phyloP scores from a whole-genome alignment of 75 land plant species.

The Sequoiadendron giganteum region DNA sequence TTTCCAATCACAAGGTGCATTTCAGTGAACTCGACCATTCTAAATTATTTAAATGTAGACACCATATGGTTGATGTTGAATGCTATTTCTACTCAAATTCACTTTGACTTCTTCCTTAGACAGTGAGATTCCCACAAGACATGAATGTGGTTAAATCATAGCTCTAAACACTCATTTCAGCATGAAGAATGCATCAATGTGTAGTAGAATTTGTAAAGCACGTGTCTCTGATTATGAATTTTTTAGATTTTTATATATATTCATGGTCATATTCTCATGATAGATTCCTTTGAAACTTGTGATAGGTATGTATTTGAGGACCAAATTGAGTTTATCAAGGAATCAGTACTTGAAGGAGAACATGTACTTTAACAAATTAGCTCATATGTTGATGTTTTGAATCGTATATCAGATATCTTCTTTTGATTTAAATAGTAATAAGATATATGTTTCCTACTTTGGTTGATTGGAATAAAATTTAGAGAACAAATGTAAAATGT shows the following conservation, averaged over 20 bases:
- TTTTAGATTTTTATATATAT: background rate
- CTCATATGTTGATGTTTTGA: background rate
- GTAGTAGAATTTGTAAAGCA: background rate
- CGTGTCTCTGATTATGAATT: background rate
- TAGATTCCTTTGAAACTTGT: background rate
- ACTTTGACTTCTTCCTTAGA: background rate
- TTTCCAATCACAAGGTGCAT: background rate
- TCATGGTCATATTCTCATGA: background rate
- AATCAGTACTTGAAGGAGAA: conserved; percentile 65
- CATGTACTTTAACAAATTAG: conserved; percentile 22
- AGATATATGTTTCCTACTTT: background rate
- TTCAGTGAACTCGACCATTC: background rate
- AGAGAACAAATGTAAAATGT: background rate
- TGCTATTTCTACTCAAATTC: background rate
- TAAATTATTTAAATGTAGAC: background rate
- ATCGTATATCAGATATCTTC: background rate
- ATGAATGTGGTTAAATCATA: conserved; percentile 2
- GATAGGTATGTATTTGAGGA: conserved; percentile 92
- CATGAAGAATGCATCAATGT: background rate
- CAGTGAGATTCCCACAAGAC: background rate
- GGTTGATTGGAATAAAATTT: background rate
- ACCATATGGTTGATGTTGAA: background rate
- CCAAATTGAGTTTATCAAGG: conserved; percentile 88
- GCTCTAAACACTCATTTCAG: background rate
- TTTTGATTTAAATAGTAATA: background rate